Evolutionary conservation across 176 grass and related monocot genomes (phyloP).

Genomic region (Eleusine coracana): DNA sequence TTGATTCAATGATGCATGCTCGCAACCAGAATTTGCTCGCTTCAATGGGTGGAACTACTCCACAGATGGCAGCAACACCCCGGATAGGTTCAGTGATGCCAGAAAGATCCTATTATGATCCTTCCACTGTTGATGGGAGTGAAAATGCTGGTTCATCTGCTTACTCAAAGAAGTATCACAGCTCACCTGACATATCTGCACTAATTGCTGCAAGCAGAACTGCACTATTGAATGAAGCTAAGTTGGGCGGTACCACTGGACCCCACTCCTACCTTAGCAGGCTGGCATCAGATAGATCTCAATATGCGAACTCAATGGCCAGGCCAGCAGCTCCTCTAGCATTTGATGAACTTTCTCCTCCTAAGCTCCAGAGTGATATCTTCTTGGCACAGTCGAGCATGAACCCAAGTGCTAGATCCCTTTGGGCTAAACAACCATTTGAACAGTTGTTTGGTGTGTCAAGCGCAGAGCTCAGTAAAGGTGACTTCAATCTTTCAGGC

Average conservation of each 20-base stretch:
- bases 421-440: conserved; percentile 95
- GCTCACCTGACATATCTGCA: conserved; percentile 96
- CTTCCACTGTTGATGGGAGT: conserved; percentile 59
- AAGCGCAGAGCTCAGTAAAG: conserved; percentile 50
- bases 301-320: conserved; percentile 58
- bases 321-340: conserved; percentile 57
- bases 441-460: conserved; percentile 81
- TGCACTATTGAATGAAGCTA: conserved; percentile 65
- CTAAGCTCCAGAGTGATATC: conserved; percentile 62
- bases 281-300: conserved; percentile 67
- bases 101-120: conserved; percentile 71
- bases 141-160: conserved; percentile 55
- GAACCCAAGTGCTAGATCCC: conserved; percentile 66
- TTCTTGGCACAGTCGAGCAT: conserved; percentile 58
- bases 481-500: conserved; percentile 38
- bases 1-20: conserved; percentile 56
- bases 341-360: conserved; percentile 72
- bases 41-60: conserved; percentile 63
- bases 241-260: conserved; percentile 68
- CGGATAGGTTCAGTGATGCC: conserved; percentile 50
- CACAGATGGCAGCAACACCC: conserved; percentile 62
- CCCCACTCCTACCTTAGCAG: conserved; percentile 63
- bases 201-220: conserved; percentile 84
- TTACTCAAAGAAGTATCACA: conserved; percentile 98
- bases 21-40: conserved; percentile 64